Base-by-base conservation (phyloP, 2,329 filamentous ascomycete genomes). In the Dryadomyces sulphureus region DNA sequence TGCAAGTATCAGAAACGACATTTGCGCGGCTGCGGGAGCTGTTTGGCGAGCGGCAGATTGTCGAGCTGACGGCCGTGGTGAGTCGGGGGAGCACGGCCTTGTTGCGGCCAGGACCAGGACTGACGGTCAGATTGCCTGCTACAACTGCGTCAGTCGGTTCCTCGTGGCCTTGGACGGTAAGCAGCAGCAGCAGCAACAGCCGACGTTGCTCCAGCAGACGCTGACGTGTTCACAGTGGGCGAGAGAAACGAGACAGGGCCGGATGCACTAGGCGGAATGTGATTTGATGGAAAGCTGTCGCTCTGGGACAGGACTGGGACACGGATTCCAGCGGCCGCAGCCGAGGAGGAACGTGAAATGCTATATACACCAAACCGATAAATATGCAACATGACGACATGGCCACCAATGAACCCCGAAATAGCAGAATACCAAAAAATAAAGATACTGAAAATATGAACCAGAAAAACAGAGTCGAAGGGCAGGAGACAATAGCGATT, bases 101-200 rank as follows among this genome's bases (percentile, higher is more conserved):
- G 16, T 25, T 25, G 25, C 19, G 20, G 30, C 5, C 22, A 9
- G 17, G 35, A 35, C 20, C 5, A 5, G 7, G 11, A 14, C 45
- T 47, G 19, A 42, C 39, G 7, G 1, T 36, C 17, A 53, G 48
- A 51, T 76, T 53, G 84, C 83, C 12, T 78, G 76, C 46, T 93
- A 93, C 60, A 93, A 93, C 59, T 89, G 84, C 57, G 85, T 93
- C 16, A 88, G 82, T 60, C 73, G 86, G 25, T 89, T 93, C 54
- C 61, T 93, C 53, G 85, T 93, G 19, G 86, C 86, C 14, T 61
- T 94, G 47, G 81, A 93, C 64, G 84, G 77, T 79, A 63, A 24
- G 24, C 24, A 22, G 43, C 20, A 38, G 38, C 20, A 41, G 25
- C 12, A 27, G 25, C 25, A 11, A 27, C 11, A 11, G 25, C 25